Evolutionary conservation across 345 rosid species (phyloP).

Genomic region (Microcos paniculata): DNA sequence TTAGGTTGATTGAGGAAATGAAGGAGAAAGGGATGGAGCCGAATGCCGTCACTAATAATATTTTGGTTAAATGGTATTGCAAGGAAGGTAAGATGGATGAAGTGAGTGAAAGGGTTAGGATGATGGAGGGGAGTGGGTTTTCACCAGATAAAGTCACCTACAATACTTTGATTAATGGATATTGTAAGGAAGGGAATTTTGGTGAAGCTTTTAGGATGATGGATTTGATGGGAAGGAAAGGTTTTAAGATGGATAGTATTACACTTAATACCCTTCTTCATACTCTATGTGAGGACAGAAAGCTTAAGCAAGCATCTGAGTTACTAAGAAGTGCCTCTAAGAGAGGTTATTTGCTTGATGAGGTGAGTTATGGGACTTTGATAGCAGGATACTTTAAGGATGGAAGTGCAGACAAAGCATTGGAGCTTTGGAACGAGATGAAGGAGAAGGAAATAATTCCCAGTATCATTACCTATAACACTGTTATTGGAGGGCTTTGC

Average conservation of each 20-base stretch:
- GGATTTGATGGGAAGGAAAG: conserved; percentile 71
- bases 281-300: conserved; percentile 57
- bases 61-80: conserved; percentile 65
- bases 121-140: conserved; percentile 62
- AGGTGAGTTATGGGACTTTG: conserved; percentile 76
- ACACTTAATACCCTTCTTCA: conserved; percentile 73
- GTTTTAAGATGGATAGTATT: conserved; percentile 64
- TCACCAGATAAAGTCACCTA: conserved; percentile 63
- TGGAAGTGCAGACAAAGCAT: conserved; percentile 45
- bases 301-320: conserved; percentile 53
- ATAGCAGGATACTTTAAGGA: conserved; percentile 64
- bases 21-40: conserved; percentile 50
- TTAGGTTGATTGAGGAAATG: conserved; percentile 65
- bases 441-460: conserved; percentile 66
- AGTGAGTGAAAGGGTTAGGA: conserved; percentile 39
- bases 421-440: conserved; percentile 84
- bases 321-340: conserved; percentile 53
- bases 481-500: conserved; percentile 66
- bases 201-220: conserved; percentile 62
- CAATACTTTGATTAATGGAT: conserved; percentile 62
- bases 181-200: conserved; percentile 63
- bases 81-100: conserved; percentile 73
- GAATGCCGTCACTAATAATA: conserved; percentile 63
- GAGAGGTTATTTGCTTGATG: conserved; percentile 73
- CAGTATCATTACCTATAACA: conserved; percentile 59